Evolutionary conservation across 1,284 basidiomycete species (phyloP).

Genomic region (Ceratobasidium sp.): DNA sequence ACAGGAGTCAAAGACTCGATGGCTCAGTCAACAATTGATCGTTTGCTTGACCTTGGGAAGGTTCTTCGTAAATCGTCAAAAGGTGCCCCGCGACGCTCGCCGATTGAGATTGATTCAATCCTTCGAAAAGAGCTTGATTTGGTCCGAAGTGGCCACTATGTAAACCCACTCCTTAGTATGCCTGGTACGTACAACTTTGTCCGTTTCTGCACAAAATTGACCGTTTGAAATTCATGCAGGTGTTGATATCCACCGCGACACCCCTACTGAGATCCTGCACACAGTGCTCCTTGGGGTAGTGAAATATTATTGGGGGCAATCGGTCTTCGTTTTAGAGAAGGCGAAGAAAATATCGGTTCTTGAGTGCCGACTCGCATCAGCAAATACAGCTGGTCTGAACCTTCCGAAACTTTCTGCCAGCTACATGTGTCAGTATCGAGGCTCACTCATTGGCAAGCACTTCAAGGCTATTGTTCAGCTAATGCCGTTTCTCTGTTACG

Average conservation of each 20-base stretch:
- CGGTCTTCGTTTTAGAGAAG: conserved; percentile 51
- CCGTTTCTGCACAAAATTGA: neutral
- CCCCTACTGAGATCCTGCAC: too few species aligned
- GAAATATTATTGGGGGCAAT: conserved; percentile 57
- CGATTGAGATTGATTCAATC: neutral
- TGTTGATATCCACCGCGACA: conserved; percentile 30
- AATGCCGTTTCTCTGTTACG: conserved; percentile 56
- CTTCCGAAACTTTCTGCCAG: conserved; percentile 44
- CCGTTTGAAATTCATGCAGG: conserved; percentile 48
- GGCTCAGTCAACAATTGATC: conserved; percentile 7
- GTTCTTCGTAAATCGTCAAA: neutral
- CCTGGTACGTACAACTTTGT: neutral
- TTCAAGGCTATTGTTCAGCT: conserved; percentile 60
- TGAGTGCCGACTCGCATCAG: conserved; percentile 53
- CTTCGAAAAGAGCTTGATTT: neutral
- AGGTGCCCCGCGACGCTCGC: neutral
- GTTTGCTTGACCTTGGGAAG: neutral
- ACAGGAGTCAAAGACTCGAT: conserved; percentile 10
- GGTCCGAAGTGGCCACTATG: neutral
- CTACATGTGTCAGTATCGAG: conserved; percentile 61
- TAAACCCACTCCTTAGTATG: conserved; percentile 11
- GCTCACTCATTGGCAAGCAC: conserved; percentile 61
- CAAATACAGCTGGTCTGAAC: conserved; percentile 56
- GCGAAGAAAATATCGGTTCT: conserved; percentile 43
- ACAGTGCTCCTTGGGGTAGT: too few species aligned